Conservation (phyloP, 2,329 filamentous ascomycete species). For the Phialophora verrucosa region DNA sequence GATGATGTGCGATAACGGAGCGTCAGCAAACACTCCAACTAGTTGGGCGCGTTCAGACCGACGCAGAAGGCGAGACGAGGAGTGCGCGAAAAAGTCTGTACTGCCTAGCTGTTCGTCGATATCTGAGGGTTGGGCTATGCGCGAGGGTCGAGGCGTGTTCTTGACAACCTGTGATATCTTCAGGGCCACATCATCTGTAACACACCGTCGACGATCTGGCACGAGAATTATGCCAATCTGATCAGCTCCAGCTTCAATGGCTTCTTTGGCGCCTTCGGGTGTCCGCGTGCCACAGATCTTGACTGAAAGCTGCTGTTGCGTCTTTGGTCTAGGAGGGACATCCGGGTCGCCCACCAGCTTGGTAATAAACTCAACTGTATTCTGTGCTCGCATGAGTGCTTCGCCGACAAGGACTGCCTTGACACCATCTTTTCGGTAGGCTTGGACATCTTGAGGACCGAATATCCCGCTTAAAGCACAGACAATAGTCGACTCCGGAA, state of each 20-base stretch:
- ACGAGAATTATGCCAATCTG: slow-evolving; percentile 92
- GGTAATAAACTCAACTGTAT: slow-evolving; percentile 81
- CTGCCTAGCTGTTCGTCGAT: slow-evolving; percentile 46
- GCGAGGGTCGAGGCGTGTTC: slow-evolving; percentile 45
- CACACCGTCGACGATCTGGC: slow-evolving; percentile 77
- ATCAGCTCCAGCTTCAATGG: slow-evolving; percentile 86
- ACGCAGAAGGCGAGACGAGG: slow-evolving; percentile 54
- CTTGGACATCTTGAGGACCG: slow-evolving; percentile 81
- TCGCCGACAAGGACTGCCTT: slow-evolving; percentile 94
- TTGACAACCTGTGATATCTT: slow-evolving; percentile 82
- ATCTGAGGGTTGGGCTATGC: slow-evolving; percentile 41
- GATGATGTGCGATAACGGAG: slow-evolving; percentile 81
- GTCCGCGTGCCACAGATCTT: slow-evolving; percentile 95
- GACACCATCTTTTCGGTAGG: slow-evolving; percentile 87
- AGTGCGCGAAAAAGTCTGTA: slow-evolving; percentile 74
- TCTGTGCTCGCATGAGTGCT: slow-evolving; percentile 87
- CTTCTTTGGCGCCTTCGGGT: slow-evolving; percentile 76
- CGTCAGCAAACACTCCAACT: slow-evolving; percentile 93
- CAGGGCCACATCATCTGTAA: slow-evolving; percentile 76
- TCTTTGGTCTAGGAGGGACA: slow-evolving; percentile 40
- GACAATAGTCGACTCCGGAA: slow-evolving; percentile 82
- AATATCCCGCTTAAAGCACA: slow-evolving; percentile 95
- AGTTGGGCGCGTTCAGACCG: slow-evolving; percentile 71
- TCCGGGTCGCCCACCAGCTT: slow-evolving; percentile 71
- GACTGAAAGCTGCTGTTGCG: slow-evolving; percentile 67